Conservation (phyloP, 331 rosid genomes). For the Rhamnella rubrinervis region DNA sequence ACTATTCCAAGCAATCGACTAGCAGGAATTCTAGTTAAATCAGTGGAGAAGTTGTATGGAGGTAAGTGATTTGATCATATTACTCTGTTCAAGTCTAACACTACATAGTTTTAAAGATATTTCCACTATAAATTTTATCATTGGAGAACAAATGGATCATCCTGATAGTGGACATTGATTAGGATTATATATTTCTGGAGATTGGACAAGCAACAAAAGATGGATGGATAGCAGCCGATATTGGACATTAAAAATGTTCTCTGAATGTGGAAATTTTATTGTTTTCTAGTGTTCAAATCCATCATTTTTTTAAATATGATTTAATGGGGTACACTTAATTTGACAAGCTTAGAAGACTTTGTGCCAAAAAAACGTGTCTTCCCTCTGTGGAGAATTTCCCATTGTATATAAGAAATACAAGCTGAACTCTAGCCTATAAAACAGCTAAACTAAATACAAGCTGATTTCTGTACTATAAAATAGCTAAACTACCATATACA, state of each 20-base stretch:
- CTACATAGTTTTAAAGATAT: neutral
- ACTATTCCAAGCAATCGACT: slow-evolving; percentile 48
- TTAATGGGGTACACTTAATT: neutral
- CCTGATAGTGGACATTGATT: neutral
- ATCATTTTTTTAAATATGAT: slow-evolving; percentile 10
- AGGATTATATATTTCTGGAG: neutral
- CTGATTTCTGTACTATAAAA: no score
- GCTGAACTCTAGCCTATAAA: no score
- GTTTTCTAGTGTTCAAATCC: neutral
- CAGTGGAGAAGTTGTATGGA: slow-evolving; percentile 68
- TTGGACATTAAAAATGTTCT: neutral
- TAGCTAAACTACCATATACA: no score
- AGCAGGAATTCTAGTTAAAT: slow-evolving; percentile 35
- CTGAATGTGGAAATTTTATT: neutral
- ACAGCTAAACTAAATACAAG: no score
- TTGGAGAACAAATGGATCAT: neutral
- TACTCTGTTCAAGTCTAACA: neutral
- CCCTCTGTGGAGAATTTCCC: no score
- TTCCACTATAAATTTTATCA: neutral
- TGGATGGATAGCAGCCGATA: neutral
- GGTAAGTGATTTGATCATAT: slow-evolving; percentile 42
- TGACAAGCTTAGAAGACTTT: no score
- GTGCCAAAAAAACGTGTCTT: no score
- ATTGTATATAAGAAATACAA: no score
- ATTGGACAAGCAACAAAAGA: neutral